Conservation (phyloP, 495 filamentous ascomycete genomes). For the Aspergillus conjunctus region DNA sequence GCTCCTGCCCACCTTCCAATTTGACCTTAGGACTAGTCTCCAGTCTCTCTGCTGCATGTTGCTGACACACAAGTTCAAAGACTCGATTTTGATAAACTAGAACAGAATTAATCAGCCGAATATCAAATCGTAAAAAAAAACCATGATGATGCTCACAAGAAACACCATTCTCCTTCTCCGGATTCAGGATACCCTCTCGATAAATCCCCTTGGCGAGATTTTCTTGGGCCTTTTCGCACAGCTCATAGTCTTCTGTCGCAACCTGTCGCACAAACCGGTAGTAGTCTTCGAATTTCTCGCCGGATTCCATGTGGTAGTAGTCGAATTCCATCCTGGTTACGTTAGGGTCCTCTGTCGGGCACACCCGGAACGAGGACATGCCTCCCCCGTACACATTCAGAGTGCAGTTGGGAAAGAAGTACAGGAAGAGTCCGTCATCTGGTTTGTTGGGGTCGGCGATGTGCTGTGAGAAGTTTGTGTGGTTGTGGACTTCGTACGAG, state of each 20-base stretch:
- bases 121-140: not conserved
- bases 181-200: slow-evolving; percentile 60
- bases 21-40: slow-evolving; percentile 12
- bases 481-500: slow-evolving; percentile 59
- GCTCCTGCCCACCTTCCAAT: slow-evolving; percentile 17
- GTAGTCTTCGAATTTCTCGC: slow-evolving; percentile 61
- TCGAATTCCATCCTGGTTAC: slow-evolving; percentile 65
- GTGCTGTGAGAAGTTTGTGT: slow-evolving; percentile 60
- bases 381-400: slow-evolving; percentile 64
- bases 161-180: slow-evolving; percentile 59
- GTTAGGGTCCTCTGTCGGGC: slow-evolving; percentile 54
- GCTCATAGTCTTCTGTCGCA: slow-evolving; percentile 60
- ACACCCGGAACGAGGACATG: slow-evolving; percentile 61
- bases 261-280: slow-evolving; percentile 63
- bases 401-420: slow-evolving; percentile 65
- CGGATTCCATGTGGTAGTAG: slow-evolving; percentile 57
- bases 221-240: slow-evolving; percentile 60
- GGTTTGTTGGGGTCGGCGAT: slow-evolving; percentile 58
- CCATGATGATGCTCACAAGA: slow-evolving; percentile 42
- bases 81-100: slow-evolving; percentile 59
- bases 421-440: slow-evolving; percentile 58
- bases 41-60: slow-evolving; percentile 44
- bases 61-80: slow-evolving; percentile 53
- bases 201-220: slow-evolving; percentile 60
- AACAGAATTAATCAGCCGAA: not conserved